Evolutionary conservation across 2,329 filamentous ascomycete genomes (phyloP), one percentile per base, ranked within the genome.

Genomic region (Aspergillus glaucus): DNA sequence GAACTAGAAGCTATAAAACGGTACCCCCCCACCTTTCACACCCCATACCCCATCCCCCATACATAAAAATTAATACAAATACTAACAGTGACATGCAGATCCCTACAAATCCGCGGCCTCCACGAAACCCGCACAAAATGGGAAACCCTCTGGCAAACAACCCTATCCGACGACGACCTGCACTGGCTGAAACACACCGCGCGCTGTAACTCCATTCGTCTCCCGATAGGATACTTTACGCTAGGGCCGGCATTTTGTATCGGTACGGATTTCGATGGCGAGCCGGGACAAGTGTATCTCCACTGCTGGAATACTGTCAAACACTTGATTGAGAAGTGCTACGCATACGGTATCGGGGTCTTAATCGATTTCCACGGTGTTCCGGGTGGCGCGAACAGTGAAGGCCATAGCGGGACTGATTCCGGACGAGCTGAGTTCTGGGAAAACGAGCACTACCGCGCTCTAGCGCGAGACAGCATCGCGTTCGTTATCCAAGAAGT

Each of bases 141-240:
- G 63, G 75, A 82, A 63, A 56, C 68, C 4, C 75, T 80, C 50
- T 83, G 80, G 79, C 58, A 61, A 1, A 70, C 68, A 39, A 75
- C 75, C 4, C 62, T 81, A 26, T 72, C 69, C 8, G 74, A 80
- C 43, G 63, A 65, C 0, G 78, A 82, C 55, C 68, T 81, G 19
- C 63, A 71, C 14, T 82, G 77, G 75, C 68, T 84, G 21, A 68
- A 66, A 5, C 71, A 75, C 14, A 65, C 72, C 22, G 79, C 76
- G 2, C 75, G 73, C 45, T 79, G 78, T 55, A 82, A 78, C 3
- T 77, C 77, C 14, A 73, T 84, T 39, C 74, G 80, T n/a, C 61
- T 84, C 15, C 80, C 80, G 0, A 77, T 84, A 46, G 80, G 80
- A 3, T 82, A 80, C 62, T 84, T 76, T 58, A 78, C 75, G 3